These are phyloP conservation scores for Kwoniella dejecticola DNA, from an alignment of 768 basidiomycete genomes.

Conservation along the genomic window DNA sequence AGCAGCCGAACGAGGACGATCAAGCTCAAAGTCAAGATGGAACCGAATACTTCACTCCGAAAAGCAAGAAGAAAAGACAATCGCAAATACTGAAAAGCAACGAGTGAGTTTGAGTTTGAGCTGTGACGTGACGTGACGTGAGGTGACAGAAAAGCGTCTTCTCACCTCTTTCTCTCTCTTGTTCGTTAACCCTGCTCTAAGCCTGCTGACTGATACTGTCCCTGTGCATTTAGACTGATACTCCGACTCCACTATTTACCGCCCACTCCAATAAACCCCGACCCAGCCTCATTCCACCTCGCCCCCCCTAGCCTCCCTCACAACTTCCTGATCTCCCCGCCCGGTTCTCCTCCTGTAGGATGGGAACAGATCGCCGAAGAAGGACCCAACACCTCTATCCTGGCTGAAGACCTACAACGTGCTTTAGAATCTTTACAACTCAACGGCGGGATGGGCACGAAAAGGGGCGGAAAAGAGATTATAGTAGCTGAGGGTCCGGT, in stretches of 20 bases:
- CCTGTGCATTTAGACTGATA: slow-evolving; percentile 58
- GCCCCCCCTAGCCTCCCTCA: slow-evolving; percentile 78
- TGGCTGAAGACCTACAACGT: slow-evolving; percentile 82
- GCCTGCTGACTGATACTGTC: too few species aligned
- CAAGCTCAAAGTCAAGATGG: slow-evolving; percentile 1
- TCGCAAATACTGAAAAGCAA: slow-evolving; percentile 56
- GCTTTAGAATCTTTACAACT: slow-evolving; percentile 73
- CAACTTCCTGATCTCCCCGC: slow-evolving; percentile 97
- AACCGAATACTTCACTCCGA: slow-evolving; percentile 54
- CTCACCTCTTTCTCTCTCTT: neutral
- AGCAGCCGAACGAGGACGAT: too few species aligned
- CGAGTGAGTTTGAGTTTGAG: slow-evolving; percentile 22
- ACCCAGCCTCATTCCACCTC: slow-evolving; percentile 60
- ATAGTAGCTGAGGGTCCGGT: slow-evolving; percentile 46
- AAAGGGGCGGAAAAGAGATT: slow-evolving; percentile 34
- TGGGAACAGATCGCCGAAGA: slow-evolving; percentile 93
- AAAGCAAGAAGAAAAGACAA: slow-evolving; percentile 57
- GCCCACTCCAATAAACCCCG: slow-evolving; percentile 44
- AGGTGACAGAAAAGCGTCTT: neutral
- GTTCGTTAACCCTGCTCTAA: too few species aligned
- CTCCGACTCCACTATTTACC: slow-evolving; percentile 48
- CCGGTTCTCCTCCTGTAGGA: slow-evolving; percentile 93
- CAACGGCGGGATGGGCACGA: slow-evolving; percentile 28
- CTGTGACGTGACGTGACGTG: too few species aligned
- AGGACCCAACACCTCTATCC: slow-evolving; percentile 77